Percentiles rank a stretch among this genome's conserved stretches.
Evolutionary conservation across 169 alveolate genomes (phyloP).

Genomic region (Plasmodium gaboni): DNA sequence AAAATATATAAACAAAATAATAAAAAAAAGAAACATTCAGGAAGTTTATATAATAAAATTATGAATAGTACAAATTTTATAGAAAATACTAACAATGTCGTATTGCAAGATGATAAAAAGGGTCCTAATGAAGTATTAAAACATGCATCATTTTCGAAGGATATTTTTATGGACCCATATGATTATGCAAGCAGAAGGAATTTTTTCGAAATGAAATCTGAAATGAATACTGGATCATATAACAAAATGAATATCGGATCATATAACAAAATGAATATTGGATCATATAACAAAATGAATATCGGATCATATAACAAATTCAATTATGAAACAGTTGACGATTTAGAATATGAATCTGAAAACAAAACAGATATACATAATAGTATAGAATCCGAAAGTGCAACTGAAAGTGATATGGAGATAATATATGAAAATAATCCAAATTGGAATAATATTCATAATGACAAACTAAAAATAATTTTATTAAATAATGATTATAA

Average conservation of each 20-base stretch:
- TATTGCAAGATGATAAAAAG: slow-evolving; percentile 8
- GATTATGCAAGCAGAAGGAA: slow-evolving; percentile 11
- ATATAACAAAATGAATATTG: slow-evolving; percentile 3
- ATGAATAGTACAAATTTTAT: slow-evolving; percentile 5
- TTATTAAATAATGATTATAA: slow-evolving; percentile 63
- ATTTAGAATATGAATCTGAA: slow-evolving; percentile 41
- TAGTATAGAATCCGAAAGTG: slow-evolving; percentile 35
- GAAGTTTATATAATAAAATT: not conserved
- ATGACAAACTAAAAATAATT: slow-evolving; percentile 38
- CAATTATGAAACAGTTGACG: slow-evolving; percentile 18
- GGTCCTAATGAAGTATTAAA: slow-evolving; percentile 5
- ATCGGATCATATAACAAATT: not conserved
- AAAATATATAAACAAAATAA: slow-evolving; percentile 28
- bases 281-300: not conserved
- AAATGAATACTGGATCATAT: not conserved
- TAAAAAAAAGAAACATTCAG: slow-evolving; percentile 10
- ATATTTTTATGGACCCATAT: slow-evolving; percentile 5
- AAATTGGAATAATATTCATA: not conserved
- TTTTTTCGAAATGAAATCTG: slow-evolving; percentile 33
- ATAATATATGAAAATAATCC: not conserved
- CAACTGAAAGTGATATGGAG: slow-evolving; percentile 30
- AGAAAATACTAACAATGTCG: slow-evolving; percentile 4
- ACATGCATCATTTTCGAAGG: slow-evolving; percentile 3
- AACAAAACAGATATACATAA: slow-evolving; percentile 24
- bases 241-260: not conserved